Percentiles rank a stretch among this genome's conserved stretches.
These are phyloP conservation scores for Nitzschia inconspicua DNA, from an alignment of 108 stramenopile genomes.

Conservation along the genomic window DNA sequence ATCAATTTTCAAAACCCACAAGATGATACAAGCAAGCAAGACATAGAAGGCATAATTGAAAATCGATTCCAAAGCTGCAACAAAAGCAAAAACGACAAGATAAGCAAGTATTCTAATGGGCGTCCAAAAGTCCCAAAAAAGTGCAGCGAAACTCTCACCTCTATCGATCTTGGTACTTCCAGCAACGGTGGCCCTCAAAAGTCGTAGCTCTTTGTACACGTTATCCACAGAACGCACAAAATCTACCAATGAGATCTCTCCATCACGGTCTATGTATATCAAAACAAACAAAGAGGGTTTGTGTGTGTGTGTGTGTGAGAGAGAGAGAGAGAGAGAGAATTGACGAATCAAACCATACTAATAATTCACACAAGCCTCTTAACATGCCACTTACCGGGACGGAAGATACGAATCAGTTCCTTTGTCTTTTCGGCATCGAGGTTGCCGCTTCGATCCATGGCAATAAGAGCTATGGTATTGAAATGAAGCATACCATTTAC, in stretches of 20 bases:
- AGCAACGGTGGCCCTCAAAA: slow-evolving; percentile 51
- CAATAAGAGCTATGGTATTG: slow-evolving; percentile 38
- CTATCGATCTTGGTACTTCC: slow-evolving; percentile 59
- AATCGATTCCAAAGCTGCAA: slow-evolving; percentile 46
- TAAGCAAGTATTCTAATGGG: no score
- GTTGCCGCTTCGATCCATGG: slow-evolving; percentile 23
- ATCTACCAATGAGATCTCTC: slow-evolving; percentile 42
- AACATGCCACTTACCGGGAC: no score
- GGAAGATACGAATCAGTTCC: slow-evolving; percentile 45
- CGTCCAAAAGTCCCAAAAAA: no score
- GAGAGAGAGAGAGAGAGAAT: no score
- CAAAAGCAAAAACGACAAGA: no score
- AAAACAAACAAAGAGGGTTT: no score
- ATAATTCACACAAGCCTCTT: no score
- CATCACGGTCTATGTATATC: slow-evolving; percentile 46
- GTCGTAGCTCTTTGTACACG: slow-evolving; percentile 56
- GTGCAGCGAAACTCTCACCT: no score
- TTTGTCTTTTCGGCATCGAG: slow-evolving; percentile 43
- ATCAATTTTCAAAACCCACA: slow-evolving; percentile 11
- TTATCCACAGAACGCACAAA: slow-evolving; percentile 47
- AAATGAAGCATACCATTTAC: slow-evolving; percentile 37
- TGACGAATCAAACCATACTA: no score
- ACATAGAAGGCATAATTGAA: slow-evolving; percentile 51
- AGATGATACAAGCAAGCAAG: slow-evolving; percentile 24
- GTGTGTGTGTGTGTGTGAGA: no score